Conservation (phyloP, 768 basidiomycete species). For the Termitomyces sp. region DNA sequence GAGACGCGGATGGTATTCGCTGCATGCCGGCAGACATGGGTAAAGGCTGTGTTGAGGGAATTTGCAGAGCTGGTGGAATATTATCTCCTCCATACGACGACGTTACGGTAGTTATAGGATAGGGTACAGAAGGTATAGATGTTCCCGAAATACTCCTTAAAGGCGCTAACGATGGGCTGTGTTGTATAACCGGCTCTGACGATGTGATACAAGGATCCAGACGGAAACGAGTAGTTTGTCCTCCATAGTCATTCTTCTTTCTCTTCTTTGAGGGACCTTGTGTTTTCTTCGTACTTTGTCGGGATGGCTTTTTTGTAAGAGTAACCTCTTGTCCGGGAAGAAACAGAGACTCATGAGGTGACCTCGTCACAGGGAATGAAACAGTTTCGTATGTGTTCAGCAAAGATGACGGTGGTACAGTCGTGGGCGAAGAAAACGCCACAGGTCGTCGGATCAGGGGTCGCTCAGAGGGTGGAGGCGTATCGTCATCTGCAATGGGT, state of each 20-base stretch:
- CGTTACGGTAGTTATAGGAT: background rate
- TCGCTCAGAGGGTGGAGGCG: slow-evolving; percentile 39
- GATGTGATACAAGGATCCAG: slow-evolving; percentile 26
- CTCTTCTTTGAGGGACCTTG: slow-evolving; percentile 25
- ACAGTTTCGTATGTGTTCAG: slow-evolving; percentile 39
- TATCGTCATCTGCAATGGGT: slow-evolving; percentile 35
- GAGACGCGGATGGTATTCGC: background rate
- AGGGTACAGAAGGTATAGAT: slow-evolving; percentile 7
- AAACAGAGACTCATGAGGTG: slow-evolving; percentile 25
- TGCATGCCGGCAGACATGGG: background rate
- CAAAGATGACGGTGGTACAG: slow-evolving; percentile 20
- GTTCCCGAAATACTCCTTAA: slow-evolving; percentile 15
- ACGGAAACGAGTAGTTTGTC: slow-evolving; percentile 47
- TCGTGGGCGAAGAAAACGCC: slow-evolving; percentile 37
- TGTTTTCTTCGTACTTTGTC: slow-evolving; percentile 11
- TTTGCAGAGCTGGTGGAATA: background rate
- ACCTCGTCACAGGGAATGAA: slow-evolving; percentile 13
- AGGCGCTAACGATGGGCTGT: background rate
- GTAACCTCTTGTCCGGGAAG: slow-evolving; percentile 49
- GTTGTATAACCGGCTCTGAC: background rate
- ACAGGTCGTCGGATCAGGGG: slow-evolving; percentile 59
- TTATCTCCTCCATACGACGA: background rate
- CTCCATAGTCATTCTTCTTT: slow-evolving; percentile 29
- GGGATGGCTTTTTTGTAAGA: slow-evolving; percentile 10
- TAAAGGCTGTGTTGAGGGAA: background rate